These are phyloP conservation scores for Actinomucor elegans DNA, from an alignment of 371 early-diverging fungal species.

Conservation along the genomic window DNA sequence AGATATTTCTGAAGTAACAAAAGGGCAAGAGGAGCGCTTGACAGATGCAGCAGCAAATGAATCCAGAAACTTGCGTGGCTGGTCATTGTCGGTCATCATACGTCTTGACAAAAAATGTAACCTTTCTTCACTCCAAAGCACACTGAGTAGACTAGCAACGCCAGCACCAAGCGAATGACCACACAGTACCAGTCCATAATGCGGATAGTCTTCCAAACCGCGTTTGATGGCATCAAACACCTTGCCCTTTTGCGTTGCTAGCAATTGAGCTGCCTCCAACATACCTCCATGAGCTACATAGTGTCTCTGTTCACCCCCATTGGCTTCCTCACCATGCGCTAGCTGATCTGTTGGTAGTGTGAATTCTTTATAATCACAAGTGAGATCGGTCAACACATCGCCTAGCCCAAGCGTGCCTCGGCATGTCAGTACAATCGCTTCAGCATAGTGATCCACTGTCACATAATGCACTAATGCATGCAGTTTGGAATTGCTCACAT, in stretches of 20 bases:
- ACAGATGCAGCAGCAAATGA: conserved; percentile 17
- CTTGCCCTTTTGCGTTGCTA: conserved; percentile 64
- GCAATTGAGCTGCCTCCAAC: conserved; percentile 70
- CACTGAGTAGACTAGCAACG: conserved; percentile 66
- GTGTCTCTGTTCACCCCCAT: conserved; percentile 11
- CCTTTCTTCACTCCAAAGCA: conserved; percentile 68
- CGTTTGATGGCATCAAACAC: conserved; percentile 66
- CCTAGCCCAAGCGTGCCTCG: conserved; percentile 90
- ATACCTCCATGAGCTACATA: conserved; percentile 77
- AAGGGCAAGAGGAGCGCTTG: conserved; percentile 30
- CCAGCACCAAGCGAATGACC: conserved; percentile 86
- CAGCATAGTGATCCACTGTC: conserved; percentile 74
- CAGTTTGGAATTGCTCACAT: conserved; percentile 54
- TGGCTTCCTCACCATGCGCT: conserved; percentile 5
- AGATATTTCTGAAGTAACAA: conserved; percentile 63
- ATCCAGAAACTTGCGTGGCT: conserved; percentile 20
- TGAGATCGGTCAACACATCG: conserved; percentile 86
- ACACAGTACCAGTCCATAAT: conserved; percentile 76
- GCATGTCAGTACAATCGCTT: conserved; percentile 80
- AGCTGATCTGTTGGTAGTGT: conserved; percentile 35
- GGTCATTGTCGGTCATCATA: background rate
- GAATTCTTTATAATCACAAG: conserved; percentile 77
- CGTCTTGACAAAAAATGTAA: conserved; percentile 34
- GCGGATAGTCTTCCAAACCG: conserved; percentile 63
- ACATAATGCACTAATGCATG: conserved; percentile 85